Evolutionary conservation across 1,284 basidiomycete genomes (phyloP).

Genomic region (Cryptococcus amylolentus): DNA sequence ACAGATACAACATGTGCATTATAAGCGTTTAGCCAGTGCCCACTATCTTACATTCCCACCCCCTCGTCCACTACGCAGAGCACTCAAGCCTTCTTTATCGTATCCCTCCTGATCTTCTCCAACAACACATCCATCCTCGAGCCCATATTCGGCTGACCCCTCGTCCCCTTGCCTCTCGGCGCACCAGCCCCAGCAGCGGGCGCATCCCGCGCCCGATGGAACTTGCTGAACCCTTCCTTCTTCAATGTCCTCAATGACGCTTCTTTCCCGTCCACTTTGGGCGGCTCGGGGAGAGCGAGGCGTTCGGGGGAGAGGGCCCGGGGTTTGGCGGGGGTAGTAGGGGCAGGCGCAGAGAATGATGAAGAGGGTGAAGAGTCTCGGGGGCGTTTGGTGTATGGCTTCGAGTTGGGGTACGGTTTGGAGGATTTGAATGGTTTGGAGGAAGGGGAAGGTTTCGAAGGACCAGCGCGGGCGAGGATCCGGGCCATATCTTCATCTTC

Average conservation of each 20-base stretch:
- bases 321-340: conserved; percentile 1
- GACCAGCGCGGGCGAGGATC: neutral
- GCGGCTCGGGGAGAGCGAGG: neutral
- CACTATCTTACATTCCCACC: too few species aligned
- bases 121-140: conserved; percentile 49
- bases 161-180: conserved; percentile 12
- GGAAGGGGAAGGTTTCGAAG: neutral
- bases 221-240: conserved; percentile 24
- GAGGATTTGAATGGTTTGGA: neutral
- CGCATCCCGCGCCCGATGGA: conserved; percentile 17
- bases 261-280: neutral
- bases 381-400: neutral
- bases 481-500: conserved; percentile 1
- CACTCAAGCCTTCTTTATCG: conserved; percentile 1
- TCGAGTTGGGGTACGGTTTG: neutral
- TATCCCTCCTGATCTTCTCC: conserved; percentile 48
- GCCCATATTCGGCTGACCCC: conserved; percentile 51
- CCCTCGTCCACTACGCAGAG: too few species aligned
- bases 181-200: neutral
- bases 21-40: too few species aligned
- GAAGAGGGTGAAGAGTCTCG: neutral
- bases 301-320: conserved; percentile 22
- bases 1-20: too few species aligned
- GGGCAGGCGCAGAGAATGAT: neutral
- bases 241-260: conserved; percentile 3